Conservation (phyloP, 768 basidiomycete species). For the Multifurca ochricompacta region DNA sequence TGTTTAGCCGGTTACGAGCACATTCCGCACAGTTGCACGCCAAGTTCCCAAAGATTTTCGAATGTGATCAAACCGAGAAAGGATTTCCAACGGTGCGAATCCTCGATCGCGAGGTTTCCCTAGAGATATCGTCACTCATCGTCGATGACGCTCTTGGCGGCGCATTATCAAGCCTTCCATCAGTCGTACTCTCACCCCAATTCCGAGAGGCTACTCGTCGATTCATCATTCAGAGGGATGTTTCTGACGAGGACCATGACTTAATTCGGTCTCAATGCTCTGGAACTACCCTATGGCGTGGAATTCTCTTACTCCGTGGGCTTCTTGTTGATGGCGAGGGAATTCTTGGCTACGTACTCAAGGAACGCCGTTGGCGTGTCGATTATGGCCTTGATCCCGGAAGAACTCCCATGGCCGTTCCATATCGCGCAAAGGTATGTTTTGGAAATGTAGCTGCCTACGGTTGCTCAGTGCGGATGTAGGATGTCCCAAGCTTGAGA, state of each 20-base stretch:
- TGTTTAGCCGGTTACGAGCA: constrained; percentile 29
- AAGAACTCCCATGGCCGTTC: constrained; percentile 42
- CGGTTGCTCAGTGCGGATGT: background rate
- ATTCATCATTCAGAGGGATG: background rate
- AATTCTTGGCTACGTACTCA: constrained; percentile 33
- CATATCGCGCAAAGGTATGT: constrained; percentile 38
- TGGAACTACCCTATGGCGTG: constrained; percentile 27
- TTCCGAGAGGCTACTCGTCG: constrained; percentile 4
- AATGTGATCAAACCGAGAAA: background rate
- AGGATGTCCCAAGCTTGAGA: constrained; percentile 38
- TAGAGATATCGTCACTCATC: background rate
- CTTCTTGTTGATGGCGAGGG: constrained; percentile 31
- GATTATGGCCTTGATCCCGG: constrained; percentile 40
- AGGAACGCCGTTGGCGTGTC: constrained; percentile 40
- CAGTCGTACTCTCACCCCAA: background rate
- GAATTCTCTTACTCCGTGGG: constrained; percentile 39
- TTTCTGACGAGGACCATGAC: background rate
- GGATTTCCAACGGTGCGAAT: constrained; percentile 6
- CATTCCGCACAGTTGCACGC: background rate
- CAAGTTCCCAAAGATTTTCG: background rate
- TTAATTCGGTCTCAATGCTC: background rate
- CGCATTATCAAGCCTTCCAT: background rate
- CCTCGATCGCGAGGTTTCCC: background rate
- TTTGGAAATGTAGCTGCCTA: background rate
- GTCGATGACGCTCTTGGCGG: constrained; percentile 4